Base-by-base conservation (phyloP, 1,139 yeast genomes). In the Geotrichum histeridarum region DNA sequence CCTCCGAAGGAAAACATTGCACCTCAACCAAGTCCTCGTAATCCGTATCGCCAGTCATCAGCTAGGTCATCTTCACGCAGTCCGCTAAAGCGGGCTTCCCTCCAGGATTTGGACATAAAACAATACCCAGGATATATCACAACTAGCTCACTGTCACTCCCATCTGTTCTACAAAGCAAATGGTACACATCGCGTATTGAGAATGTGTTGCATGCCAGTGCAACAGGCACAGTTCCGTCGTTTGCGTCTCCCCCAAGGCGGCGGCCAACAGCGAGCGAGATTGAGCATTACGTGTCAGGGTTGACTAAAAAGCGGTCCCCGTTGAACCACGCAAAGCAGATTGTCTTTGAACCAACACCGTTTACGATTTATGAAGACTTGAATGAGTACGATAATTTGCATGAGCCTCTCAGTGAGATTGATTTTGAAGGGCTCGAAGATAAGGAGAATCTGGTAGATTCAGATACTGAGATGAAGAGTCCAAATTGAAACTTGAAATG, bases 1-100 rank as follows among this genome's bases (percentile, higher is more conserved):
- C 44, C 44, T 17, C 44, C 33, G 15, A n/a, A 17, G n/a, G 44
- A 42, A 42, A 42, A 42, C 44, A 8, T 42, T 11, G 33, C 44
- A 22, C 44, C 44, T 8, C 30, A 17, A 27, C 15, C n/a, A 37
- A 14, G 15, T 12, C 36, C n/a, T 12, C 36, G n/a, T 33, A 33
- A 7, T 12, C n/a, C 8, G 36, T 7, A 12, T 33, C n/a, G 36
- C n/a, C 37, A 33, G 37, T 11, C 12, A 7, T 33, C 12, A 33
- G 12, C 7, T 7, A 11, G 9, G 17, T 22, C 27, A 22, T 22
- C 27, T 22, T 22, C 27, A 22, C 3, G 27, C 27, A 22, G 27
- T 5, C 27, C 27, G 3, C 5, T 22, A 5, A 5, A 22, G 27
- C 27, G 27, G 5, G 27, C 5, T 22, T 22, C 3, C 27, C 27